Evolutionary conservation across 257 asterid species (phyloP).

Genomic region (Euphrasia confusa): DNA sequence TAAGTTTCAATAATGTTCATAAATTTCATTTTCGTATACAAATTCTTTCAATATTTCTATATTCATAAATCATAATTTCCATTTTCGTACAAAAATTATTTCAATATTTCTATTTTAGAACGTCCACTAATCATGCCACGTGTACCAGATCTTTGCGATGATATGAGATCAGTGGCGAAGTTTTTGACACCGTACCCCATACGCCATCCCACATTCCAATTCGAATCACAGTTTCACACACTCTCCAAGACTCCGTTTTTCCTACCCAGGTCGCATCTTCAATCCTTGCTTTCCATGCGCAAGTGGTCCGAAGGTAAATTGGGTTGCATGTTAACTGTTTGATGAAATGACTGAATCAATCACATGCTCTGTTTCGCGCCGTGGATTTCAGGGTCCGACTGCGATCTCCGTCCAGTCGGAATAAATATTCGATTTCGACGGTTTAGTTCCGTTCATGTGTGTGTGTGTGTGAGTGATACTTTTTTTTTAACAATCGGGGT

Average conservation of each 20-base stretch:
- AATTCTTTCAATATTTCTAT: no score
- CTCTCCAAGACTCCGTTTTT: background rate
- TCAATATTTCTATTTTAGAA: no score
- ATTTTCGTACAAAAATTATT: no score
- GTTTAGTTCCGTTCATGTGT: no score
- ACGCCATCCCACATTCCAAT: constrained; percentile 21
- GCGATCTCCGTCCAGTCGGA: no score
- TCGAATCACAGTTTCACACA: background rate
- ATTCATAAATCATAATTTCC: no score
- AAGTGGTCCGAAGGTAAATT: constrained; percentile 2
- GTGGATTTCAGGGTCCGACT: constrained; percentile 9
- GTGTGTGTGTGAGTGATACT: no score
- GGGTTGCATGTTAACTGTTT: constrained; percentile 24
- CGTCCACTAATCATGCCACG: constrained; percentile 29
- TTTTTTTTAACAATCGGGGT: no score
- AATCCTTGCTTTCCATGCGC: background rate
- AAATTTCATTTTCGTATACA: no score
- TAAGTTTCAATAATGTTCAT: no score
- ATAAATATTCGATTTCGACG: no score
- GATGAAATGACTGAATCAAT: constrained; percentile 21
- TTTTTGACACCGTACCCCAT: background rate
- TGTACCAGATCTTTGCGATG: constrained; percentile 27
- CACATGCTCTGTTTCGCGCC: constrained; percentile 1
- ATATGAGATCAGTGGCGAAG: background rate
- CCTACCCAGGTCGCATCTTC: background rate